Evolutionary conservation across 1,284 basidiomycete genomes (phyloP).

Genomic region (Tilletia horrida): DNA sequence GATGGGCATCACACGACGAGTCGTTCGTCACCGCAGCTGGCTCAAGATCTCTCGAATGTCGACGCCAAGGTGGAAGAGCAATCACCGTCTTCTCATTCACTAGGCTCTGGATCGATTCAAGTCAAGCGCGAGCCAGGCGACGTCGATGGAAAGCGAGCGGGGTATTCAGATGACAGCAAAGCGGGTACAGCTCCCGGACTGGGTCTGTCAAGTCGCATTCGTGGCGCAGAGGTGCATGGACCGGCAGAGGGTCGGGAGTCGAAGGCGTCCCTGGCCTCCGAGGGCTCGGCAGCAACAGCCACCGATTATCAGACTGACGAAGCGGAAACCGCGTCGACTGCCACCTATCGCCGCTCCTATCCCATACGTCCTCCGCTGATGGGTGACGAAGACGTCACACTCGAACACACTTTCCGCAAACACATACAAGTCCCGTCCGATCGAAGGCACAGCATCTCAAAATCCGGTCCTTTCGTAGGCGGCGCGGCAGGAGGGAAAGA

Average conservation of each 20-base stretch:
- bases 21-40: slow-evolving; percentile 2
- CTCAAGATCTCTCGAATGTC: no score
- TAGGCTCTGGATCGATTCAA: not conserved
- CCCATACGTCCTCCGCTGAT: slow-evolving; percentile 5
- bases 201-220: no score
- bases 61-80: not conserved
- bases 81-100: not conserved
- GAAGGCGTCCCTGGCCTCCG: not conserved
- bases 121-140: not conserved
- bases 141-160: not conserved
- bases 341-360: not conserved
- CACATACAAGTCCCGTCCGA: no score
- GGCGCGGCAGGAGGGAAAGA: not conserved
- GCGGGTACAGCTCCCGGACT: no score
- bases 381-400: not conserved
- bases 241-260: not conserved
- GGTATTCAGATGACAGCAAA: not conserved
- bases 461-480: no score
- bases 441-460: no score
- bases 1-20: slow-evolving; percentile 1
- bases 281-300: not conserved
- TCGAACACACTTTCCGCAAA: no score
- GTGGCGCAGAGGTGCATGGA: not conserved
- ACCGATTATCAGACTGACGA: slow-evolving; percentile 2
- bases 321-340: not conserved